These are phyloP conservation scores for Boechera retrofracta DNA, from an alignment of 345 rosid species.

Conservation along the genomic window DNA sequence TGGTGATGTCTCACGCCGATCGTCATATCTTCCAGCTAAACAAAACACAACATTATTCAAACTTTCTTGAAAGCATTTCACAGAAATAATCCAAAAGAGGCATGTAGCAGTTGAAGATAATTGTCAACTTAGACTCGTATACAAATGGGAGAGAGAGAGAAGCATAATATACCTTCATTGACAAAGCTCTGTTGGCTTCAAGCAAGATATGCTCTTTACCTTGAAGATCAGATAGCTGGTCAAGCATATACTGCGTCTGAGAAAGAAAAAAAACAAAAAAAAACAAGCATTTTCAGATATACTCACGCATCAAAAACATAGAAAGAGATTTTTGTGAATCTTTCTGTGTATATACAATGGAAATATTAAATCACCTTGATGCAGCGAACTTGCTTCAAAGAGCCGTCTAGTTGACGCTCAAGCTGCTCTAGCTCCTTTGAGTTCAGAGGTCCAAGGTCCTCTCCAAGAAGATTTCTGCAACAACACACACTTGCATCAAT, in stretches of 20 bases:
- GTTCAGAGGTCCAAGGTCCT: slow-evolving; percentile 85
- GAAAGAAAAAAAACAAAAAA: neutral
- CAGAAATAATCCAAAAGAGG: neutral
- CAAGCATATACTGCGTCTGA: slow-evolving; percentile 95
- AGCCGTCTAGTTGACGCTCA: slow-evolving; percentile 84
- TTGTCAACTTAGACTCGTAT: neutral
- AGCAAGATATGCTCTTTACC: slow-evolving; percentile 82
- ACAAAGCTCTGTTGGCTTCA: slow-evolving; percentile 85
- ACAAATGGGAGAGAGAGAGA: neutral
- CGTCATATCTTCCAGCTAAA: slow-evolving; percentile 80
- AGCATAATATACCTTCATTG: slow-evolving; percentile 65
- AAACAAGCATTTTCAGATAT: slow-evolving; percentile 18
- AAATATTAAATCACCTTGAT: slow-evolving; percentile 60
- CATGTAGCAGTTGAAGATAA: neutral
- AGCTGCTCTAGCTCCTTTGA: slow-evolving; percentile 98
- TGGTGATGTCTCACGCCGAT: slow-evolving; percentile 60
- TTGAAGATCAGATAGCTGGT: slow-evolving; percentile 93
- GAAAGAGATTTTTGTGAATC: neutral
- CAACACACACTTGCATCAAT: slow-evolving; percentile 25
- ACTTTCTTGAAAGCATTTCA: neutral
- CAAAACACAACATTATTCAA: slow-evolving; percentile 1
- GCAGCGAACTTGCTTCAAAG: slow-evolving; percentile 88
- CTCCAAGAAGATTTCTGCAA: slow-evolving; percentile 89
- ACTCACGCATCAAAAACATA: slow-evolving; percentile 5
- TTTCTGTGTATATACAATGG: neutral